phyloP scores from a whole-genome alignment of 495 filamentous ascomycete species.

The Penicillium cataractarum region DNA sequence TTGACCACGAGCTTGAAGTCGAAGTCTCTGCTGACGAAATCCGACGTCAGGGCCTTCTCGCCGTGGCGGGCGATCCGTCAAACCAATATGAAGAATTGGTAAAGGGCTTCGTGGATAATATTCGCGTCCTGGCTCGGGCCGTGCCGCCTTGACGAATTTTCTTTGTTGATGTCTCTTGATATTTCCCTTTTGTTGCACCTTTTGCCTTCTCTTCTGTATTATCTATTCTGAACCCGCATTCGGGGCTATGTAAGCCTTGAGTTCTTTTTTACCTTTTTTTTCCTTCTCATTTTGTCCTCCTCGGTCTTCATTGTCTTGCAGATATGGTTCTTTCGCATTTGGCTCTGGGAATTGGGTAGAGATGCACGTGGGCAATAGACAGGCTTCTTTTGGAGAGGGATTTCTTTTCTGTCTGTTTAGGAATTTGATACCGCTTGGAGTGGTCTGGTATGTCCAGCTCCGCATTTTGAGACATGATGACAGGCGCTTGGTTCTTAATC shows the following conservation, averaged over 20 bases:
- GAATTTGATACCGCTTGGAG: background rate
- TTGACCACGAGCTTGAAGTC: slow-evolving; percentile 88
- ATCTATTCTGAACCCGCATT: slow-evolving; percentile 23
- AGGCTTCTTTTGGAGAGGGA: background rate
- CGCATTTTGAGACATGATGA: too few species aligned
- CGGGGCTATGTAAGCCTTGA: slow-evolving; percentile 6
- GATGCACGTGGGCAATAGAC: slow-evolving; percentile 14
- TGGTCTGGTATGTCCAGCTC: background rate
- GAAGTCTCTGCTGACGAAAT: slow-evolving; percentile 72
- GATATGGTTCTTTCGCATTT: slow-evolving; percentile 26
- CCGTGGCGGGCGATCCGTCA: slow-evolving; percentile 53
- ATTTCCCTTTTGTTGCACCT: background rate
- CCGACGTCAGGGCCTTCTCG: slow-evolving; percentile 68
- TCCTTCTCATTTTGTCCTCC: background rate
- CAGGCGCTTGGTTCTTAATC: too few species aligned
- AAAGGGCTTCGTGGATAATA: slow-evolving; percentile 83
- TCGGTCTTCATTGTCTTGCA: slow-evolving; percentile 11
- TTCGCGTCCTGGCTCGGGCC: slow-evolving; percentile 65
- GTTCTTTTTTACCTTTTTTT: slow-evolving; percentile 6
- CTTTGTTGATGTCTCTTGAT: background rate
- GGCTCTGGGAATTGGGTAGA: slow-evolving; percentile 11
- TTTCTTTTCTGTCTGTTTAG: background rate
- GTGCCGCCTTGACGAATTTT: slow-evolving; percentile 40
- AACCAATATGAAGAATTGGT: slow-evolving; percentile 76
- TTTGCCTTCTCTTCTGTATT: slow-evolving; percentile 9